Evolutionary conservation across 495 filamentous ascomycete species (phyloP).

Genomic region (Collariella sp.): DNA sequence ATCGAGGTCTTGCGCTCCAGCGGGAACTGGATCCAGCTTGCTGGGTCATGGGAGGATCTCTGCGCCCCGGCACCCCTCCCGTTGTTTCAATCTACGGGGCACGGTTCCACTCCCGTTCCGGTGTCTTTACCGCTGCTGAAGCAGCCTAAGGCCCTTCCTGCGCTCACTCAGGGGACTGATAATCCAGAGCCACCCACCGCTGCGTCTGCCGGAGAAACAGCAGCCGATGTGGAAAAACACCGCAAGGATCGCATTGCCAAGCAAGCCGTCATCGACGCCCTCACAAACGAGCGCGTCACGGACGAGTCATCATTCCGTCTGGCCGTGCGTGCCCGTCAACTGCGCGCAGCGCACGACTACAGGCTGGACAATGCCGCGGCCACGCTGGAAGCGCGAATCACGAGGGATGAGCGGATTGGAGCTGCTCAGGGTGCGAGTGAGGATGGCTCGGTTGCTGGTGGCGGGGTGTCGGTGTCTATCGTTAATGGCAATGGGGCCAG

Average conservation of each 20-base stretch:
- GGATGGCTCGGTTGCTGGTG: too few species aligned
- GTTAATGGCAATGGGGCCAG: too few species aligned
- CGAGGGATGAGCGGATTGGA: not conserved
- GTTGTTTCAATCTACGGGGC: slow-evolving; percentile 17
- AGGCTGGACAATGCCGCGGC: slow-evolving; percentile 26
- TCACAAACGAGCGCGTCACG: slow-evolving; percentile 55
- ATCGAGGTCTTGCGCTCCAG: slow-evolving; percentile 59
- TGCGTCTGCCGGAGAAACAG: not conserved
- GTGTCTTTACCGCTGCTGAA: not conserved
- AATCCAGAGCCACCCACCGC: not conserved
- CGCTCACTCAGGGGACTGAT: not conserved
- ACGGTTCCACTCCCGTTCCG: slow-evolving; percentile 7
- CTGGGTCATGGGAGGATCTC: slow-evolving; percentile 57
- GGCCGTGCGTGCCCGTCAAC: slow-evolving; percentile 51
- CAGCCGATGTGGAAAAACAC: slow-evolving; percentile 38
- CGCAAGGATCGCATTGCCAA: slow-evolving; percentile 49
- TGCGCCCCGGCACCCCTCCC: slow-evolving; percentile 59
- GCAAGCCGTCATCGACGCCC: slow-evolving; percentile 55
- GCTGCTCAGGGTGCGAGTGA: too few species aligned
- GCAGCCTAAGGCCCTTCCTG: not conserved
- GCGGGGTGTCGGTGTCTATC: too few species aligned
- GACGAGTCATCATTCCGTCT: slow-evolving; percentile 55
- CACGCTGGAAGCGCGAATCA: slow-evolving; percentile 12
- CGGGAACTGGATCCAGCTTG: slow-evolving; percentile 57
- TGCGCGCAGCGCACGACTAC: slow-evolving; percentile 45